Evolutionary conservation across 1,284 basidiomycete species (phyloP).

Genomic region (Melampsora americana): DNA sequence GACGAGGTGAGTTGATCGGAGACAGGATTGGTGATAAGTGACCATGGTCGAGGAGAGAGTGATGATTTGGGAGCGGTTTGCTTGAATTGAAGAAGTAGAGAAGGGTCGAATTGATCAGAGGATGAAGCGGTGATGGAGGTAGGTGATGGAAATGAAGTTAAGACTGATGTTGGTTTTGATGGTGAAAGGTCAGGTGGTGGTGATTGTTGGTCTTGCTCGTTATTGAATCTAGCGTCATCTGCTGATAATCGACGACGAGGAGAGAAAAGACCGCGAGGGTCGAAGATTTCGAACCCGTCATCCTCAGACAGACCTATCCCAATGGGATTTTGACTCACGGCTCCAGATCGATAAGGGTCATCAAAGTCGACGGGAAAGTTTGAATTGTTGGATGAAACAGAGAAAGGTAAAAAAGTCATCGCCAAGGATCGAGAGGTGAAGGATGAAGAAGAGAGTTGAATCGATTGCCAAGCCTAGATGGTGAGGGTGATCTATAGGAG

Average conservation of each 20-base stretch:
- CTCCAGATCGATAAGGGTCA: slow-evolving; percentile 10
- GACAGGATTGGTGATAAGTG: neutral
- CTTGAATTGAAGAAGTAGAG: neutral
- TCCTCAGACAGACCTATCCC: slow-evolving; percentile 22
- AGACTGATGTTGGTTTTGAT: slow-evolving; percentile 5
- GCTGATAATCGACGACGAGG: slow-evolving; percentile 11
- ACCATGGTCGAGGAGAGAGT: slow-evolving; percentile 1
- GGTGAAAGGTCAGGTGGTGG: neutral
- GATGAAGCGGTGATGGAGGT: neutral
- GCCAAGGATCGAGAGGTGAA: too few species aligned
- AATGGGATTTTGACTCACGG: slow-evolving; percentile 9
- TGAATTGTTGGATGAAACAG: neutral
- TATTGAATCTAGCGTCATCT: slow-evolving; percentile 3
- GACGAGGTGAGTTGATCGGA: neutral
- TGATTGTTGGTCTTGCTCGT: neutral
- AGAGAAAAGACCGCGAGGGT: slow-evolving; percentile 39
- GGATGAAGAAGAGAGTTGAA: too few species aligned
- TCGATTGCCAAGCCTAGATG: too few species aligned
- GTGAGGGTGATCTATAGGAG: too few species aligned
- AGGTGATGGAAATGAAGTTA: neutral
- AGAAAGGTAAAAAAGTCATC: slow-evolving; percentile 1
- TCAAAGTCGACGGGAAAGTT: neutral
- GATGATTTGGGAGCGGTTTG: slow-evolving; percentile 5
- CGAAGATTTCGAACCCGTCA: slow-evolving; percentile 32
- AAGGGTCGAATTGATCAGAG: slow-evolving; percentile 2